Conservation (phyloP, 163 green algal genomes). For the Scenedesmus sp. region DNA sequence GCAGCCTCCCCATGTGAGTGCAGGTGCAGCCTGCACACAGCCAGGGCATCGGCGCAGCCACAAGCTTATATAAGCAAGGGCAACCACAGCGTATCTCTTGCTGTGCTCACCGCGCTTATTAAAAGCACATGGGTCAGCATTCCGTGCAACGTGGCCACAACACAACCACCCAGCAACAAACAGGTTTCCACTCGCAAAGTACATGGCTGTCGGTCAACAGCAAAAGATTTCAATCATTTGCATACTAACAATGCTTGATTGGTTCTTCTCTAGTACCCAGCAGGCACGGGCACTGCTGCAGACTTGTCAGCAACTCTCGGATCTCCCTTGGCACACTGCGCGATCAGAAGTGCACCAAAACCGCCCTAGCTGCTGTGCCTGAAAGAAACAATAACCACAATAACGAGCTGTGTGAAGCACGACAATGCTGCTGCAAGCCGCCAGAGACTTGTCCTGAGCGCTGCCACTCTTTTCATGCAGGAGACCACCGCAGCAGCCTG, state of each 20-base stretch:
- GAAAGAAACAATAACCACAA: not conserved
- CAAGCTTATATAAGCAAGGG: no score
- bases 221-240: not conserved
- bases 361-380: not conserved
- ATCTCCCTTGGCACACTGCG: not conserved
- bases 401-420: not conserved
- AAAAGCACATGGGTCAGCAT: not conserved
- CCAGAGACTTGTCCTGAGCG: not conserved
- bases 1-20: no score
- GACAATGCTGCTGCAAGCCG: not conserved
- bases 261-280: not conserved
- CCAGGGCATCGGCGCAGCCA: no score
- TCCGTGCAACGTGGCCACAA: not conserved
- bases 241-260: constrained; percentile 7
- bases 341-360: no score
- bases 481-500: not conserved
- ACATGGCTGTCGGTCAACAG: not conserved
- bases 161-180: no score
- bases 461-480: not conserved
- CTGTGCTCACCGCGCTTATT: no score
- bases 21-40: no score
- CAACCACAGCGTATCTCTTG: no score
- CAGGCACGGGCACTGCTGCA: not conserved
- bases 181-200: not conserved
- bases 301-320: not conserved